Percentiles rank a stretch among this genome's conserved stretches.
Conservation (phyloP, 1,284 basidiomycete genomes). For the Uromyces viciae-fabae region DNA sequence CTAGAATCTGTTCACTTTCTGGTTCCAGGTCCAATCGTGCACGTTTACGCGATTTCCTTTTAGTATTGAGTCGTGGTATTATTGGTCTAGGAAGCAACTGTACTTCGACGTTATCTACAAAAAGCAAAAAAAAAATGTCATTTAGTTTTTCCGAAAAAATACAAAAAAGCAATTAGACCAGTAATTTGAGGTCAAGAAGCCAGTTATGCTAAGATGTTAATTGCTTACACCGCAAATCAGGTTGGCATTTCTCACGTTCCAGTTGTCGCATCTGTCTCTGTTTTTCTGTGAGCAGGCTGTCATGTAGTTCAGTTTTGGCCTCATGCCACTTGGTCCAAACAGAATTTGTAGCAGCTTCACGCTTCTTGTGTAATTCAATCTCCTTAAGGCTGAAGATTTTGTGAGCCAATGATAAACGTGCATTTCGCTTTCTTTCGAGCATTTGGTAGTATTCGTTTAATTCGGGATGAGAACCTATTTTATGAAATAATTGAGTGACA, state of each 20-base stretch:
- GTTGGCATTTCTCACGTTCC: conserved; percentile 38
- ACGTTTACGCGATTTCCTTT: conserved; percentile 32
- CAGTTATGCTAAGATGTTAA: background rate
- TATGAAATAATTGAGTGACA: background rate
- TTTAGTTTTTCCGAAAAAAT: too few species aligned
- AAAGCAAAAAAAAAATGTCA: background rate
- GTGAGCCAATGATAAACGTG: conserved; percentile 36
- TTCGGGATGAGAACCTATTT: conserved; percentile 38
- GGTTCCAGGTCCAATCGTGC: conserved; percentile 25
- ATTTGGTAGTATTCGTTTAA: conserved; percentile 42
- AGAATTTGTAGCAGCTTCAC: conserved; percentile 39
- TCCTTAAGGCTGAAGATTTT: conserved; percentile 44
- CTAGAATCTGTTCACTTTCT: conserved; percentile 33
- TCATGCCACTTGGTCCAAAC: conserved; percentile 44
- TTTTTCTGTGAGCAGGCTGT: conserved; percentile 32
- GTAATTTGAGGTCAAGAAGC: background rate
- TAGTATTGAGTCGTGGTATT: conserved; percentile 20
- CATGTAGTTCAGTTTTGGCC: conserved; percentile 33
- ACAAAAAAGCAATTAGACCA: background rate
- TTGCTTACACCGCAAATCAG: conserved; percentile 39
- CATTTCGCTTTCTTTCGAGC: conserved; percentile 36
- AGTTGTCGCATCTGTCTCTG: conserved; percentile 37
- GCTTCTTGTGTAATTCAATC: conserved; percentile 38
- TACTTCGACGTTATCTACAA: conserved; percentile 44
- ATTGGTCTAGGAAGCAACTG: conserved; percentile 40